A percentile compares a stretch with the other conserved stretches of the same genome.
phyloP scores from a whole-genome alignment of 2,329 filamentous ascomycete species.

The Rhinocladiella mackenziei region DNA sequence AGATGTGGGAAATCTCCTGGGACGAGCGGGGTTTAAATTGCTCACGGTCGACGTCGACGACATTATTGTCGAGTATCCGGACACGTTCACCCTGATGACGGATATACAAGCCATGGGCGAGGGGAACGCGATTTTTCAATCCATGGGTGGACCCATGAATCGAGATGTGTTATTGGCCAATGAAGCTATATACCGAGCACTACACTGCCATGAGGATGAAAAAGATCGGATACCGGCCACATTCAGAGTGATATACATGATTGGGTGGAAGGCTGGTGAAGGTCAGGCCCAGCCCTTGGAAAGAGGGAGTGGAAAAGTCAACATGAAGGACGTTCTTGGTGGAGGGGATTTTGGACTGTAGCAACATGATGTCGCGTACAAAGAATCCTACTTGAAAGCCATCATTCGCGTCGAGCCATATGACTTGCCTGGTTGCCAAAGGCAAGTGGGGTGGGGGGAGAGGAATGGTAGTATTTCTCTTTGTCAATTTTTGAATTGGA shows the following conservation, averaged over 20 bases:
- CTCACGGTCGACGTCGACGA: slow-evolving; percentile 96
- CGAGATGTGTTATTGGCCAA: slow-evolving; percentile 82
- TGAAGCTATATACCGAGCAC: slow-evolving; percentile 79
- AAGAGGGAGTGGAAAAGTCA: slow-evolving; percentile 80
- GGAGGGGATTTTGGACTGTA: slow-evolving; percentile 37
- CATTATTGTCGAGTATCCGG: slow-evolving; percentile 90
- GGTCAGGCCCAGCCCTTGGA: slow-evolving; percentile 74
- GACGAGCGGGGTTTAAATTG: slow-evolving; percentile 87
- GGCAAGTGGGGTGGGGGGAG: too few relatives aligned
- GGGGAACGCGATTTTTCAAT: slow-evolving; percentile 77
- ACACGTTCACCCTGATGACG: slow-evolving; percentile 84
- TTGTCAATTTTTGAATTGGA: slow-evolving; percentile 5
- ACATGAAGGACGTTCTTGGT: slow-evolving; percentile 75
- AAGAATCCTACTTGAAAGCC: neutral
- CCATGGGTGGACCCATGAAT: slow-evolving; percentile 66
- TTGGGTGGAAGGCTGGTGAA: slow-evolving; percentile 87
- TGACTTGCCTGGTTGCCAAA: too few relatives aligned
- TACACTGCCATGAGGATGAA: slow-evolving; percentile 69
- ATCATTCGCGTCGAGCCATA: too few relatives aligned
- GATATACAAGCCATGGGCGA: slow-evolving; percentile 97
- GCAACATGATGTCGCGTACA: slow-evolving; percentile 14
- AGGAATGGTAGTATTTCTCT: too few relatives aligned
- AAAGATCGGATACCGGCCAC: slow-evolving; percentile 69
- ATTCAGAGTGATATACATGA: slow-evolving; percentile 96
- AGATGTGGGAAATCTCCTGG: slow-evolving; percentile 82